A percentile compares a stretch with the other conserved stretches of the same genome.
Conservation (phyloP, 495 filamentous ascomycete genomes). For the Penicillium canescens region DNA sequence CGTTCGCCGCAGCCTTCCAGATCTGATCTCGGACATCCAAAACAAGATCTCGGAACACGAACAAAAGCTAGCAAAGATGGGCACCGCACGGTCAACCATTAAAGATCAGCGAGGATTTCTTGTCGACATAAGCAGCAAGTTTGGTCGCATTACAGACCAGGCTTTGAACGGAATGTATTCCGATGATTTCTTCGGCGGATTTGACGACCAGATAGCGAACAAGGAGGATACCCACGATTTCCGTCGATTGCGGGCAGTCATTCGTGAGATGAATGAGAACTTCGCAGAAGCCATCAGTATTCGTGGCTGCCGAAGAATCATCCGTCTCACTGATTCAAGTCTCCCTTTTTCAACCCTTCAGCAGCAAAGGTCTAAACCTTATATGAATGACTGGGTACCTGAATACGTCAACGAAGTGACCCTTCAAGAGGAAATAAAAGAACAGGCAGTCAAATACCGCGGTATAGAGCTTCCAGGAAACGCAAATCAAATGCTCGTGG, state of each 20-base stretch:
- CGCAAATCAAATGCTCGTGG: constrained; percentile 45
- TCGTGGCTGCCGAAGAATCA: constrained; percentile 38
- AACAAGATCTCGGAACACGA: constrained; percentile 18
- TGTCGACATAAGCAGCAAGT: constrained; percentile 50
- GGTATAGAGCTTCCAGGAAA: constrained; percentile 49
- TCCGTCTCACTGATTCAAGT: not conserved
- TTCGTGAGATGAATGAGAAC: constrained; percentile 56
- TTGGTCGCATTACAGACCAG: constrained; percentile 48
- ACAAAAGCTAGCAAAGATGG: constrained; percentile 44
- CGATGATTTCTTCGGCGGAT: constrained; percentile 55
- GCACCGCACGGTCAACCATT: constrained; percentile 43
- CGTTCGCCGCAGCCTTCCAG: constrained; percentile 39
- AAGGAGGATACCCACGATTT: not conserved
- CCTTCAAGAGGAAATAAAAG: constrained; percentile 17
- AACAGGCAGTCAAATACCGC: constrained; percentile 21
- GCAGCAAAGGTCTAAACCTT: constrained; percentile 6
- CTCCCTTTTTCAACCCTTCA: not conserved
- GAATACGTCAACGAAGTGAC: constrained; percentile 1
- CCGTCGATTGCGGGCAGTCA: constrained; percentile 59
- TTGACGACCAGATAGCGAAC: not conserved
- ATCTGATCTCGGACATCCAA: constrained; percentile 30
- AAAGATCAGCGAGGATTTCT: constrained; percentile 57
- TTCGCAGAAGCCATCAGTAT: constrained; percentile 54
- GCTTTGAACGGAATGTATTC: constrained; percentile 57
- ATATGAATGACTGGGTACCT: constrained; percentile 18